A percentile compares a stretch with the other conserved stretches of the same genome.
phyloP scores from a whole-genome alignment of 2,329 filamentous ascomycete species.

The Sporothrix inflata region DNA sequence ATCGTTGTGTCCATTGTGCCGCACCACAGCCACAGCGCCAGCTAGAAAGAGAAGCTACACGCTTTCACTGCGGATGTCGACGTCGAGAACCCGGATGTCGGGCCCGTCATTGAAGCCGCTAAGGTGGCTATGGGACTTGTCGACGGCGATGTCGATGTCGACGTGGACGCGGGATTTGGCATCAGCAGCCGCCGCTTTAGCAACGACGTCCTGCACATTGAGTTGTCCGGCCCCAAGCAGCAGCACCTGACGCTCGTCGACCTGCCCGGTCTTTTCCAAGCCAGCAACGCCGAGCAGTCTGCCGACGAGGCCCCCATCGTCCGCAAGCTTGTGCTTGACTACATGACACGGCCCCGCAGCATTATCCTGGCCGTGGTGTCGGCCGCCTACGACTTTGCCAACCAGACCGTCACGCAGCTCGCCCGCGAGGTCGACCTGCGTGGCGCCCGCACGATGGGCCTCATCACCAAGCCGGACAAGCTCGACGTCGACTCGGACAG shows the following conservation, averaged over 20 bases:
- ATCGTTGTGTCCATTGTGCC: slow-evolving; percentile 47
- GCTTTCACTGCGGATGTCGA: slow-evolving; percentile 38
- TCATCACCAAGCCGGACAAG: slow-evolving; percentile 62
- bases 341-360: slow-evolving; percentile 59
- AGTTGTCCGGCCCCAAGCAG: slow-evolving; percentile 51
- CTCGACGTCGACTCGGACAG: slow-evolving; percentile 44
- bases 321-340: slow-evolving; percentile 52
- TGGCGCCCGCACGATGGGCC: slow-evolving; percentile 53
- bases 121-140: slow-evolving; percentile 55
- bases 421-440: slow-evolving; percentile 45
- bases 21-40: slow-evolving; percentile 37
- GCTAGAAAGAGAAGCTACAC: slow-evolving; percentile 37
- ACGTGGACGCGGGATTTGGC: no score
- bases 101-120: slow-evolving; percentile 45
- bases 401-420: slow-evolving; percentile 59
- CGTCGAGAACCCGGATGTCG: slow-evolving; percentile 38
- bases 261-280: slow-evolving; percentile 59
- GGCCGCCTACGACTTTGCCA: slow-evolving; percentile 59
- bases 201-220: slow-evolving; percentile 52
- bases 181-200: slow-evolving; percentile 44
- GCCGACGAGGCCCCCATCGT: slow-evolving; percentile 51
- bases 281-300: slow-evolving; percentile 52
- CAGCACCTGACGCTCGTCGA: slow-evolving; percentile 62
- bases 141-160: not conserved
- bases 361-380: slow-evolving; percentile 64